Evolutionary conservation across 2,329 filamentous ascomycete genomes (phyloP).

Genomic region (Eurotiales sp.): DNA sequence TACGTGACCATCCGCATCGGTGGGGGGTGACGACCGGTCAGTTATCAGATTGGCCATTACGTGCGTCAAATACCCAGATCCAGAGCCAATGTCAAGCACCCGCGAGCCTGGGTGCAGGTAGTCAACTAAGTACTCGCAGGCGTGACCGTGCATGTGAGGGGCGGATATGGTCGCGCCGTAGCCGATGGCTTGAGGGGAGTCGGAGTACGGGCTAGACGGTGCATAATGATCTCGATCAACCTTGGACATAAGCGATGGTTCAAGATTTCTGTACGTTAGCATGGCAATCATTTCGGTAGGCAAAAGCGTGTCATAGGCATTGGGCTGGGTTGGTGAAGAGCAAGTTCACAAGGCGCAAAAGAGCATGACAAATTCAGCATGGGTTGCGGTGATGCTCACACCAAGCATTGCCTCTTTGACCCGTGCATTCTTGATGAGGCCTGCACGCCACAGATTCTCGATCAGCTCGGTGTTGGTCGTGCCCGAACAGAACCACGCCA

Average conservation of each 20-base stretch:
- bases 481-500: constrained; percentile 90
- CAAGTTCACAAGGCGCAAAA: no score
- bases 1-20: constrained; percentile 47
- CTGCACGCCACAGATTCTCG: constrained; percentile 68
- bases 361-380: background rate
- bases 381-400: constrained; percentile 43
- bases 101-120: constrained; percentile 53
- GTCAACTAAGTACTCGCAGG: constrained; percentile 59
- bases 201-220: constrained; percentile 66
- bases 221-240: constrained; percentile 88
- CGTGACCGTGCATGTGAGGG: constrained; percentile 68
- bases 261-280: background rate
- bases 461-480: constrained; percentile 70
- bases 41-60: constrained; percentile 73
- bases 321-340: no score
- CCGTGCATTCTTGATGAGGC: constrained; percentile 66
- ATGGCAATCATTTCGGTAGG: background rate
- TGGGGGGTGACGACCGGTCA: constrained; percentile 19
- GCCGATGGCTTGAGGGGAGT: constrained; percentile 67
- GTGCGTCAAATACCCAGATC: constrained; percentile 81
- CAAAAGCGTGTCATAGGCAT: no score
- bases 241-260: constrained; percentile 41
- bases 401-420: constrained; percentile 78
- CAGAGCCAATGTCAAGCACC: constrained; percentile 70
- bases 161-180: constrained; percentile 67